These are phyloP conservation scores for Phytophthora aleatoria DNA, from an alignment of 352 stramenopile genomes.

Conservation along the genomic window DNA sequence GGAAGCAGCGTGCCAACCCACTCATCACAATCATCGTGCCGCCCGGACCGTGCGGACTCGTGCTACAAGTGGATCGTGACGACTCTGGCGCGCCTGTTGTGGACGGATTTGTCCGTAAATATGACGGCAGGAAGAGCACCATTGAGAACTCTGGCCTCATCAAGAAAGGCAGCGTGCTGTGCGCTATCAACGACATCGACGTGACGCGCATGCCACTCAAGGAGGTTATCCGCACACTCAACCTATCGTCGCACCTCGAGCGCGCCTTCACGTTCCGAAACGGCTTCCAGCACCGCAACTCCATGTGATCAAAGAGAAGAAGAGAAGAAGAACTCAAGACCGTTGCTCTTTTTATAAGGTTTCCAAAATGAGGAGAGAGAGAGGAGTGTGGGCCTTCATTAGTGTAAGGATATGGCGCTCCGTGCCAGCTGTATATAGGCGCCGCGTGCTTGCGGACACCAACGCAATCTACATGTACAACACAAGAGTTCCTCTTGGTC, in stretches of 20 bases:
- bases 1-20: conserved; percentile 65
- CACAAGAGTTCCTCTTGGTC: conserved; percentile 20
- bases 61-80: conserved; percentile 56
- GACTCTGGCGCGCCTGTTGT: conserved; percentile 57
- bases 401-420: conserved; percentile 30
- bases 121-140: conserved; percentile 66
- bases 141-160: conserved; percentile 82
- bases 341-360: conserved; percentile 33
- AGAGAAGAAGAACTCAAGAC: not conserved
- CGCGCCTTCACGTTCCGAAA: conserved; percentile 80
- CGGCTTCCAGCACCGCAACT: conserved; percentile 36
- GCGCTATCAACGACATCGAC: conserved; percentile 82
- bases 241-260: conserved; percentile 72
- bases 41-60: conserved; percentile 69
- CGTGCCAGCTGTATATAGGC: conserved; percentile 31
- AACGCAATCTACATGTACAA: conserved; percentile 38
- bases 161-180: conserved; percentile 65
- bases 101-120: conserved; percentile 75
- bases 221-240: conserved; percentile 75
- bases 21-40: conserved; percentile 77
- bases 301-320: conserved; percentile 31
- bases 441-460: conserved; percentile 17
- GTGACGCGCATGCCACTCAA: conserved; percentile 66
- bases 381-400: conserved; percentile 3
- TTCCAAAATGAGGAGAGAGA: conserved; percentile 22